A percentile compares a stretch with the other conserved stretches of the same genome.
These are phyloP conservation scores for Rhizoclosmatium globosum DNA, from an alignment of 192 early-diverging fungal genomes.

Conservation along the genomic window DNA sequence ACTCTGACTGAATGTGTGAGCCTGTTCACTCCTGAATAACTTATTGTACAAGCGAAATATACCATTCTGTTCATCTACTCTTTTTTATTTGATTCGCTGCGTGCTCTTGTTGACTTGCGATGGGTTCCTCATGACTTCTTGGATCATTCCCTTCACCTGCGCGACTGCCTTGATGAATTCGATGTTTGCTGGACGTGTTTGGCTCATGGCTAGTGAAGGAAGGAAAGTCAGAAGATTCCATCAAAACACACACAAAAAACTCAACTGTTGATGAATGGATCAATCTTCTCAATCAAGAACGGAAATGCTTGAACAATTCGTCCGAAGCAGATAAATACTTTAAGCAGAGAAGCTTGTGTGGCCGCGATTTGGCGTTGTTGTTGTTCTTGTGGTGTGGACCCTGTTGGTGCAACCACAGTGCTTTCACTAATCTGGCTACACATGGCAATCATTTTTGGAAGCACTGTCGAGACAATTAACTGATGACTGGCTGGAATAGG, in stretches of 20 bases:
- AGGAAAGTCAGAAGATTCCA: not conserved
- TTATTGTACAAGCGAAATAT: not conserved
- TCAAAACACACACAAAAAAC: not conserved
- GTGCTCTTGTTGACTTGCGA: not conserved
- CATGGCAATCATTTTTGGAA: slow-evolving; percentile 22
- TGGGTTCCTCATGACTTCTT: not conserved
- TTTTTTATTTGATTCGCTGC: not conserved
- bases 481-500: slow-evolving; percentile 45
- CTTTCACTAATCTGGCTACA: slow-evolving; percentile 14
- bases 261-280: not conserved
- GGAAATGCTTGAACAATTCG: slow-evolving; percentile 26
- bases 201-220: not conserved
- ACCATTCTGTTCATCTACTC: not conserved
- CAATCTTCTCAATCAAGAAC: slow-evolving; percentile 11
- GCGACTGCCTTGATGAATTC: not conserved
- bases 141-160: not conserved
- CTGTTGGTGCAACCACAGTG: not conserved
- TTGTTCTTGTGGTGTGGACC: not conserved
- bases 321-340: slow-evolving; percentile 15
- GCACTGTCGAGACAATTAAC: not conserved
- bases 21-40: not conserved
- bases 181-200: not conserved
- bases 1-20: not conserved
- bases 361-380: not conserved
- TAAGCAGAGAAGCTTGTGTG: not conserved